Conservation (phyloP, 2,329 filamentous ascomycete species). For the Cylindrodendrum hubeiense region DNA sequence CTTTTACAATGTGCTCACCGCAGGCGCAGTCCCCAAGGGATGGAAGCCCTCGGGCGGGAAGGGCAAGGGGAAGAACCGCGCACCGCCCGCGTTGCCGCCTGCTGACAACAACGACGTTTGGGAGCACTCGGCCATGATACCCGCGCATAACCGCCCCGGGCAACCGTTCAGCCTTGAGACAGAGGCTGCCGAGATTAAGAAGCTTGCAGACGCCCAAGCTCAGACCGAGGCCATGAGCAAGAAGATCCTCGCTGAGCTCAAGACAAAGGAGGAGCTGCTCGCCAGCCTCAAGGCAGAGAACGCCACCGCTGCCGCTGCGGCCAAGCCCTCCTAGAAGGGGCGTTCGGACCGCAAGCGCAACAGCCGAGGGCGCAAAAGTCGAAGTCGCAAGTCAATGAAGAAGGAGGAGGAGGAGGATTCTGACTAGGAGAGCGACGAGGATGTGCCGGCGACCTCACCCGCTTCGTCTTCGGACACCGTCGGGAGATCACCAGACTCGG, state of each 20-base stretch:
- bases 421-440: neutral
- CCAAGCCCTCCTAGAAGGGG: constrained; percentile 46
- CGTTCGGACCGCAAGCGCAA: constrained; percentile 12
- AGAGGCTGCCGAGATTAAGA: constrained; percentile 73
- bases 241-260: constrained; percentile 70
- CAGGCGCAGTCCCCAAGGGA: constrained; percentile 70
- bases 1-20: constrained; percentile 89
- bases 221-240: constrained; percentile 72
- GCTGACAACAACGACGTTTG: constrained; percentile 64
- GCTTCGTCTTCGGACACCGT: neutral
- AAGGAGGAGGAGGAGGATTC: neutral
- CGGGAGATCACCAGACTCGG: neutral
- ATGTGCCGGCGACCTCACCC: neutral
- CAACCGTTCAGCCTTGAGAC: constrained; percentile 81
- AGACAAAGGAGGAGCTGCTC: constrained; percentile 73
- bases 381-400: constrained; percentile 6
- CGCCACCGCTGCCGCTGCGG: constrained; percentile 59
- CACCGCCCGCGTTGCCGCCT: constrained; percentile 53
- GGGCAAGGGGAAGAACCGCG: constrained; percentile 61
- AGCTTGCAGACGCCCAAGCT: constrained; percentile 72
- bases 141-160: constrained; percentile 72
- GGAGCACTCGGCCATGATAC: constrained; percentile 81
- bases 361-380: constrained; percentile 13
- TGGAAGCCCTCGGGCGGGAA: constrained; percentile 63
- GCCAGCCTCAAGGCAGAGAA: constrained; percentile 71